Percentiles rank a stretch among this genome's conserved stretches.
These are phyloP conservation scores for Scleromitrula shiraiana DNA, from an alignment of 2,329 filamentous ascomycete species.

Conservation along the genomic window DNA sequence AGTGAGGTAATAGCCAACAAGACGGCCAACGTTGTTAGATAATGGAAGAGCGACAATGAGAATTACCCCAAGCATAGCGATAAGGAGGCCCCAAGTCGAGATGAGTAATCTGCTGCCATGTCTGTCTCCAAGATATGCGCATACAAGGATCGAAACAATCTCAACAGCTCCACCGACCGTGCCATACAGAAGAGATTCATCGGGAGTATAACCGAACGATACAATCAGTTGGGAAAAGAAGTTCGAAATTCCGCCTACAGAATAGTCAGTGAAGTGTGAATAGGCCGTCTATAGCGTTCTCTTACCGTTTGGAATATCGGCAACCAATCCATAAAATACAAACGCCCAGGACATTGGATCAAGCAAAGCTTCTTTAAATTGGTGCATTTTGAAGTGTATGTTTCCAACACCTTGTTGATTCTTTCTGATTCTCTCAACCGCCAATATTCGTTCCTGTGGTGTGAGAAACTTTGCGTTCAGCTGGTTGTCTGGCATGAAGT, in stretches of 20 bases:
- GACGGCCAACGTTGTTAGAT: constrained; percentile 31
- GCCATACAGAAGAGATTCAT: constrained; percentile 26
- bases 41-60: constrained; percentile 32
- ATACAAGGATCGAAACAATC: constrained; percentile 22
- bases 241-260: constrained; percentile 43
- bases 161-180: constrained; percentile 26
- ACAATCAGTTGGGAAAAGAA: constrained; percentile 52
- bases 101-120: constrained; percentile 25
- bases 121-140: constrained; percentile 25
- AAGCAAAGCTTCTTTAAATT: constrained; percentile 41
- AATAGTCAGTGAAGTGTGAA: constrained; percentile 1
- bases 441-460: constrained; percentile 37
- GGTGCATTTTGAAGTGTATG: constrained; percentile 43
- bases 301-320: constrained; percentile 27
- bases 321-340: constrained; percentile 38
- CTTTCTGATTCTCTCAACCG: constrained; percentile 38
- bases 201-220: constrained; percentile 32
- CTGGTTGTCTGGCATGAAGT: constrained; percentile 37
- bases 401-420: constrained; percentile 52
- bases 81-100: constrained; percentile 30
- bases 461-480: constrained; percentile 37
- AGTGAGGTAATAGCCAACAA: constrained; percentile 36
- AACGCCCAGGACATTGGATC: constrained; percentile 30
- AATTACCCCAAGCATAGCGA: constrained; percentile 28
- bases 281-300: not conserved